A percentile compares a stretch with the other conserved stretches of the same genome.
Evolutionary conservation across 2,329 filamentous ascomycete species (phyloP).

Genomic region (Corinectria fuckeliana): DNA sequence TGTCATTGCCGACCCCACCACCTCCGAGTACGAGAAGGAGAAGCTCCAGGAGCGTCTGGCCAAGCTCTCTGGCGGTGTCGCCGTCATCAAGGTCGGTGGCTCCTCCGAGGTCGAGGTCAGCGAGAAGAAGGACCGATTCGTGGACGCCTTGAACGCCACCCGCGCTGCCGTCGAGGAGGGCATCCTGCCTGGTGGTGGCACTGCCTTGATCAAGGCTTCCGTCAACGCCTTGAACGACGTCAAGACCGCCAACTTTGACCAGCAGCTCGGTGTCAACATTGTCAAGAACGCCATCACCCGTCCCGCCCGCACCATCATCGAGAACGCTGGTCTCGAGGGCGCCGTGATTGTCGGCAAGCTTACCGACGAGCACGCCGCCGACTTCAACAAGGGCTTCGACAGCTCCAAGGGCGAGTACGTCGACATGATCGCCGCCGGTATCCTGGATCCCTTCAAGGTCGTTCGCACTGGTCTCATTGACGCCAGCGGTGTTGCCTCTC

Average conservation of each 20-base stretch:
- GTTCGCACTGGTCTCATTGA: constrained; percentile 95
- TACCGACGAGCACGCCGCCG: constrained; percentile 85
- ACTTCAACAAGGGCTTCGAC: constrained; percentile 99
- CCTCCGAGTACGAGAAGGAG: constrained; percentile 99
- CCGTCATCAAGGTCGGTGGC: constrained; percentile 98
- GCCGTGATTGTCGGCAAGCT: constrained; percentile 98
- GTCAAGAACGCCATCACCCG: constrained; percentile 98
- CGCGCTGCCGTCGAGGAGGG: constrained; percentile 98
- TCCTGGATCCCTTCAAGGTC: constrained; percentile 99
- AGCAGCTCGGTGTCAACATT: constrained; percentile 97
- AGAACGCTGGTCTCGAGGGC: constrained; percentile 96
- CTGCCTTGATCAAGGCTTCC: constrained; percentile 95
- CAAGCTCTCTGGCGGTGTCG: constrained; percentile 98
- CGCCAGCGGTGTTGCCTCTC: constrained; percentile 92
- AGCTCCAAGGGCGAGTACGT: constrained; percentile 97
- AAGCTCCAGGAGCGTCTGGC: constrained; percentile 99
- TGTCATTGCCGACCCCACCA: constrained; percentile 91
- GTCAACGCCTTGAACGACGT: constrained; percentile 83
- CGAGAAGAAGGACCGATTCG: constrained; percentile 99
- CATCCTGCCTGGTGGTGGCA: constrained; percentile 98
- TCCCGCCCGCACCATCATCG: constrained; percentile 92
- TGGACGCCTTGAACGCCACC: constrained; percentile 97
- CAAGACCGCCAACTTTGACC: constrained; percentile 96
- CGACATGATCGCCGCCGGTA: constrained; percentile 97
- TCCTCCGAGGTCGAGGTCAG: constrained; percentile 97